These are phyloP conservation scores for Rhodosorus marinus DNA, from an alignment of 23 red algal species.

Conservation along the genomic window DNA sequence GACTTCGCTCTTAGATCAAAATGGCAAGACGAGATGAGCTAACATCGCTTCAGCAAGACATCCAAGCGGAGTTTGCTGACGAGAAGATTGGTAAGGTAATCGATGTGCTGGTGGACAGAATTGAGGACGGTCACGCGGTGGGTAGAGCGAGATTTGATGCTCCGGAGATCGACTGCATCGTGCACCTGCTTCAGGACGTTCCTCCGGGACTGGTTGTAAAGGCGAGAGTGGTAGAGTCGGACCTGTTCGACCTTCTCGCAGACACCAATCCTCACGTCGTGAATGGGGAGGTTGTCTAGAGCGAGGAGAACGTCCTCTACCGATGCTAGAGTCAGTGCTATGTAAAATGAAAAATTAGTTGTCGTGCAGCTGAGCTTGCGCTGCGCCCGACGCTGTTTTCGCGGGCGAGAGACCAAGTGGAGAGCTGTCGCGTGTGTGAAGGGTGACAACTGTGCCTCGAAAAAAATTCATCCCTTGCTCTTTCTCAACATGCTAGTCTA, in stretches of 20 bases:
- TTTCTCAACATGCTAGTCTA: too few relatives aligned
- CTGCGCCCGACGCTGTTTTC: too few relatives aligned
- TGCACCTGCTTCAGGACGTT: conserved; percentile 59
- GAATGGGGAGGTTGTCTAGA: too few relatives aligned
- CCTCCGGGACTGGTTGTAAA: conserved; percentile 47
- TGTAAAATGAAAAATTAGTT: too few relatives aligned
- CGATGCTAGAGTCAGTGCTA: too few relatives aligned
- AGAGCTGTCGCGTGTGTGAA: too few relatives aligned
- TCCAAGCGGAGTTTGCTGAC: conserved; percentile 59
- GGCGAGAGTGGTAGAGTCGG: conserved; percentile 37
- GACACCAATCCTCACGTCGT: conserved; percentile 7
- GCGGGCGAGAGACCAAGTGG: too few relatives aligned
- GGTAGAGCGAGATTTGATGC: conserved; percentile 76
- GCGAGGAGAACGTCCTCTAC: too few relatives aligned
- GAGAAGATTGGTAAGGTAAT: conserved; percentile 24
- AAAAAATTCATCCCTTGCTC: too few relatives aligned
- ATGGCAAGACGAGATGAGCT: conserved; percentile 66
- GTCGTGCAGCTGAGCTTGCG: too few relatives aligned
- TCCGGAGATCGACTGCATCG: conserved; percentile 82
- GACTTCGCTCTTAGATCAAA: conserved; percentile 18
- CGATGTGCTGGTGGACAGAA: conserved; percentile 65
- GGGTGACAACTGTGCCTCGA: too few relatives aligned
- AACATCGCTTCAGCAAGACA: conserved; percentile 57
- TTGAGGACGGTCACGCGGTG: conserved; percentile 52
- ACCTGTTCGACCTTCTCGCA: conserved; percentile 67